Percentiles rank a stretch among this genome's conserved stretches.
Evolutionary conservation across 1,139 yeast species (phyloP).

Genomic region (Candida smagusa): DNA sequence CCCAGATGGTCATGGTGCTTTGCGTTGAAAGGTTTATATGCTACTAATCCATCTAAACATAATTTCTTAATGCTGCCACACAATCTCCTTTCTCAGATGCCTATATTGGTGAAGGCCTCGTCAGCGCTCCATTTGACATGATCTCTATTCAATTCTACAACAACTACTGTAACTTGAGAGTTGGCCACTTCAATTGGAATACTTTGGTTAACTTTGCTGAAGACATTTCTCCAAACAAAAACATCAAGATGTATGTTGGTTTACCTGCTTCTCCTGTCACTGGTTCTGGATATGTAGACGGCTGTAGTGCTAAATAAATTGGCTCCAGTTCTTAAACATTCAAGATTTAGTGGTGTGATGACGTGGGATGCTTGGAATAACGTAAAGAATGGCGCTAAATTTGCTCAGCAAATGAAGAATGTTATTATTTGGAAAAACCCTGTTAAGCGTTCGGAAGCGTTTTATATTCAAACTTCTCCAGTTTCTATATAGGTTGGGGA

Average conservation of each 20-base stretch:
- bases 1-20: conserved; percentile 11
- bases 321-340: conserved; percentile 13
- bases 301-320: conserved; percentile 7
- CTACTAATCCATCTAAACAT: conserved; percentile 10
- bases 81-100: conserved; percentile 18
- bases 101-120: conserved; percentile 12
- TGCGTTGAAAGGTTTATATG: conserved; percentile 10
- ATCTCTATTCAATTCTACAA: conserved; percentile 20
- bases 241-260: conserved; percentile 15
- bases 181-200: conserved; percentile 54
- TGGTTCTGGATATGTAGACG: conserved; percentile 11
- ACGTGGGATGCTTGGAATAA: conserved; percentile 5
- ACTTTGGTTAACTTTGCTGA: conserved; percentile 26
- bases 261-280: conserved; percentile 13
- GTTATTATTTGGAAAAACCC: not conserved
- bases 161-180: conserved; percentile 20
- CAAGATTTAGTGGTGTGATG: conserved; percentile 11
- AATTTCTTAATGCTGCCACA: conserved; percentile 17
- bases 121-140: conserved; percentile 12
- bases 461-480: too few relatives aligned
- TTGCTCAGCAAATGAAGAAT: conserved; percentile 1
- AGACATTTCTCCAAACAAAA: conserved; percentile 12
- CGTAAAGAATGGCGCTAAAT: conserved; percentile 2
- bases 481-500: too few relatives aligned
- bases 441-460: too few relatives aligned